phyloP scores from a whole-genome alignment of 495 filamentous ascomycete species.

The Neurospora sp. region DNA sequence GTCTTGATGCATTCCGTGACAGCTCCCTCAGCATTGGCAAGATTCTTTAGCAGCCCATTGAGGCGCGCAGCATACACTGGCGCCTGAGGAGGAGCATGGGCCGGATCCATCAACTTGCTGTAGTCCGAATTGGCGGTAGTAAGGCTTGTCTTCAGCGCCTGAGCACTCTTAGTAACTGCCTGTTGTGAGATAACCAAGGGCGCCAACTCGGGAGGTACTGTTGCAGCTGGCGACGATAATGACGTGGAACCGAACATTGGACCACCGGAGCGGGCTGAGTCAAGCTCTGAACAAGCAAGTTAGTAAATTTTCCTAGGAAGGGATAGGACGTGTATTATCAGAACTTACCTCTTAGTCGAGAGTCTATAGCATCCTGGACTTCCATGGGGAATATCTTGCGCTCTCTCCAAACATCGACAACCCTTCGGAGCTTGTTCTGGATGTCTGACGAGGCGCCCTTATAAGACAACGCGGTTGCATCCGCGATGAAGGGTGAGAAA shows the following conservation, averaged over 20 bases:
- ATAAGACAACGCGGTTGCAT: slow-evolving; percentile 75
- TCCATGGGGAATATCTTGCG: slow-evolving; percentile 73
- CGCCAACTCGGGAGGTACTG: slow-evolving; percentile 64
- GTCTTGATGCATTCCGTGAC: slow-evolving; percentile 86
- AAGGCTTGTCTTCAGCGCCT: slow-evolving; percentile 49
- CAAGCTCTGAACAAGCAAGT: slow-evolving; percentile 51
- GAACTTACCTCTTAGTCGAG: slow-evolving; percentile 60
- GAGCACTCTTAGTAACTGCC: slow-evolving; percentile 57
- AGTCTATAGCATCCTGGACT: slow-evolving; percentile 69
- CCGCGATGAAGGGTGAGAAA: slow-evolving; percentile 82
- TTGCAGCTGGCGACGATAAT: slow-evolving; percentile 21
- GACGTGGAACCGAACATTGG: slow-evolving; percentile 55
- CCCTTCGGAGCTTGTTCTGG: slow-evolving; percentile 76
- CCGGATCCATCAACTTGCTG: slow-evolving; percentile 65
- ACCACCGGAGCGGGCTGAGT: slow-evolving; percentile 60
- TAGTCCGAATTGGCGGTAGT: slow-evolving; percentile 69
- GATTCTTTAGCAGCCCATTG: slow-evolving; percentile 70
- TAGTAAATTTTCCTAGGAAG: background rate
- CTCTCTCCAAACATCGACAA: slow-evolving; percentile 89
- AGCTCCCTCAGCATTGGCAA: slow-evolving; percentile 85
- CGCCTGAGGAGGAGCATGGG: slow-evolving; percentile 54
- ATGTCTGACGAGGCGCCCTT: slow-evolving; percentile 75
- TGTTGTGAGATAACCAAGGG: slow-evolving; percentile 64
- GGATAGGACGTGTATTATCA: background rate
- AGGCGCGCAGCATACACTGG: slow-evolving; percentile 90